Evolutionary conservation across 2,329 filamentous ascomycete species (phyloP), one percentile per base, ranked within the genome.

Genomic region (Pyrenophora tritici-repentis): DNA sequence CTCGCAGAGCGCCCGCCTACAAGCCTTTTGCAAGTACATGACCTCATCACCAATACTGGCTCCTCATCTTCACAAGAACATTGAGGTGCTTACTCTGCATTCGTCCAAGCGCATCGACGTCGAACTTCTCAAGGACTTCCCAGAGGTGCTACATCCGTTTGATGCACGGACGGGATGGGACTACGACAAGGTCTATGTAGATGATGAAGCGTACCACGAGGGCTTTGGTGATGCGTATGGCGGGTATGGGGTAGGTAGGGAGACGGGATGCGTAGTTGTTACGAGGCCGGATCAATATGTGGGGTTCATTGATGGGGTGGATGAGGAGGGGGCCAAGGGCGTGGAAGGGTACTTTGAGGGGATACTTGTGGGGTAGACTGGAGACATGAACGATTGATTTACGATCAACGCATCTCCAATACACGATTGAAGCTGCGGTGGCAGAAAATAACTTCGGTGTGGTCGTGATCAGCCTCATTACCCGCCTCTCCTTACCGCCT

Each of bases 241-340:
- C 48, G 78, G 77, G 3, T 86, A 85, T 50, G 86, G 85, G 0
- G 75, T 90, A 1, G 77, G 84, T 56, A 66, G 58, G 14, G 73
- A 80, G 45, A 70, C 71, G 16, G 86, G 87, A 0, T 84, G 82
- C 54, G 72, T 85, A 3, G 80, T 88, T 0, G 73, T 86, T 1
- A 74, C 86, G 2, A 71, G 88, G 41, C 88, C 87, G 2, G 88
- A 90, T 74, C 85, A 87, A 65, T 86, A 90, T 69, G 81, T 89
- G 26, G 79, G 74, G 0, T 74, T 65, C 43, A 60, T 81, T 16
- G 75, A 75, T 4, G 67, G 68, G 22, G 22, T 76, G 39, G 70
- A 75, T 29, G 64, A 59, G 50, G 65, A 66, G 43, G 68, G 67
- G 0, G 56, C 54, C 33, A 41, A 47, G 20, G 70, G 62, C 1